phyloP scores from a whole-genome alignment of 345 rosid genomes.

The Atalantia buxifolia region DNA sequence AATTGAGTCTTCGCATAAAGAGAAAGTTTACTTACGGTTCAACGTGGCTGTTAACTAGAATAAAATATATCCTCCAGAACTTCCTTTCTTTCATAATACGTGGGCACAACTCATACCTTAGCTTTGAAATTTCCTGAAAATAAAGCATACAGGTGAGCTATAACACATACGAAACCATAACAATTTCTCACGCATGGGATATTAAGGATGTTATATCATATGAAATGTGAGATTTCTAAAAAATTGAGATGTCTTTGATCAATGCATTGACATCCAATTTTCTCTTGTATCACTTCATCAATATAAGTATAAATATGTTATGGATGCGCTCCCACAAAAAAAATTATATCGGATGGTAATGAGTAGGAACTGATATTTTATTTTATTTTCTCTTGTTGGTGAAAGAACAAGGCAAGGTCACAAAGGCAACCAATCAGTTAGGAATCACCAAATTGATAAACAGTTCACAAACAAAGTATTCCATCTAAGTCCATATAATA shows the following conservation, averaged over 20 bases:
- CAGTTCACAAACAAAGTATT: not conserved
- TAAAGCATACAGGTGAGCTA: not conserved
- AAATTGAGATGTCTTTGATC: not conserved
- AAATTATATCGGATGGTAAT: not conserved
- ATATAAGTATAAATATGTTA: not conserved
- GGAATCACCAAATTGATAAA: not conserved
- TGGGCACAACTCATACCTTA: slow-evolving; percentile 64
- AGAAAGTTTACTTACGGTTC: slow-evolving; percentile 36
- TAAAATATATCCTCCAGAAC: slow-evolving; percentile 70
- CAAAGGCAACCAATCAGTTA: not conserved
- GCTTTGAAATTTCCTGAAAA: slow-evolving; percentile 56
- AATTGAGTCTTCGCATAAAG: slow-evolving; percentile 1
- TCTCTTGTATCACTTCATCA: not conserved
- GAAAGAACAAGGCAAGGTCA: not conserved
- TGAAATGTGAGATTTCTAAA: not conserved
- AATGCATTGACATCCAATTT: not conserved
- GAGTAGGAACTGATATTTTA: not conserved
- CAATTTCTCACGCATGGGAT: not conserved
- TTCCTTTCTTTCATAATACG: slow-evolving; percentile 62
- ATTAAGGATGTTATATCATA: not conserved
- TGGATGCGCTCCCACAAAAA: not conserved
- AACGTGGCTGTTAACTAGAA: slow-evolving; percentile 50
- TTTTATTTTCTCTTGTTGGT: not conserved
- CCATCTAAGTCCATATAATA: not conserved
- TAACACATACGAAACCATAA: not conserved